These are phyloP conservation scores for Thuidium tamariscinum DNA, from an alignment of 225 moss, liverwort and hornwort species.

Conservation along the genomic window DNA sequence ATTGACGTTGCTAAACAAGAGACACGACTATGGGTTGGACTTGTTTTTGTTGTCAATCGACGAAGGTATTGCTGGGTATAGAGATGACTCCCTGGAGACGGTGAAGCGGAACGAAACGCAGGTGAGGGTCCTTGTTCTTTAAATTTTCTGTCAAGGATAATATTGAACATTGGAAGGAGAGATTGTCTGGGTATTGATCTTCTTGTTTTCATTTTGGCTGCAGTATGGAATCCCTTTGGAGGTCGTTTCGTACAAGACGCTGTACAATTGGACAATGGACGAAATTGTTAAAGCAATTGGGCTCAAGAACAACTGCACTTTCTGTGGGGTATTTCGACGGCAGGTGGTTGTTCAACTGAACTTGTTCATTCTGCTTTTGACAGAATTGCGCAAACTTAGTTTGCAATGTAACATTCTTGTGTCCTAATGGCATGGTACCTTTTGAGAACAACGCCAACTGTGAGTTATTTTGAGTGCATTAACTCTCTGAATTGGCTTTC, in stretches of 20 bases:
- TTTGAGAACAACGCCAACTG: not conserved
- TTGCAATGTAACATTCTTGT: not conserved
- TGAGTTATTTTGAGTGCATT: not conserved
- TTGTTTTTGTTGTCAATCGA: conserved; percentile 94
- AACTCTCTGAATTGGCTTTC: not conserved
- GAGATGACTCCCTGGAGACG: conserved; percentile 97
- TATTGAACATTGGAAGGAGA: not conserved
- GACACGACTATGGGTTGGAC: conserved; percentile 88
- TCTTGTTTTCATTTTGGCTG: conserved; percentile 10
- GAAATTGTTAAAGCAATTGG: conserved; percentile 95
- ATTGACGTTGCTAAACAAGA: conserved; percentile 74
- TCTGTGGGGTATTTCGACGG: conserved; percentile 96
- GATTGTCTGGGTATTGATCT: not conserved
- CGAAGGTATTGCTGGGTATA: conserved; percentile 95
- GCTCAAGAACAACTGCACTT: conserved; percentile 93
- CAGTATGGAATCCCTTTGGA: conserved; percentile 97
- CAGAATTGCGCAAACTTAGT: not conserved
- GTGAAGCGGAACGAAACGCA: conserved; percentile 96
- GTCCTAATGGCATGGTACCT: not conserved
- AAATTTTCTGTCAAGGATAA: not conserved
- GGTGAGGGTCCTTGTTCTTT: conserved; percentile 10
- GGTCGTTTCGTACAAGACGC: conserved; percentile 83
- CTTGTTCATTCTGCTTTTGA: not conserved
- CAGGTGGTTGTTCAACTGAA: conserved; percentile 34
- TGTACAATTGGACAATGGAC: conserved; percentile 99